Conservation (phyloP, 805 yeast species). For the Zygosaccharomyces bisporus region DNA sequence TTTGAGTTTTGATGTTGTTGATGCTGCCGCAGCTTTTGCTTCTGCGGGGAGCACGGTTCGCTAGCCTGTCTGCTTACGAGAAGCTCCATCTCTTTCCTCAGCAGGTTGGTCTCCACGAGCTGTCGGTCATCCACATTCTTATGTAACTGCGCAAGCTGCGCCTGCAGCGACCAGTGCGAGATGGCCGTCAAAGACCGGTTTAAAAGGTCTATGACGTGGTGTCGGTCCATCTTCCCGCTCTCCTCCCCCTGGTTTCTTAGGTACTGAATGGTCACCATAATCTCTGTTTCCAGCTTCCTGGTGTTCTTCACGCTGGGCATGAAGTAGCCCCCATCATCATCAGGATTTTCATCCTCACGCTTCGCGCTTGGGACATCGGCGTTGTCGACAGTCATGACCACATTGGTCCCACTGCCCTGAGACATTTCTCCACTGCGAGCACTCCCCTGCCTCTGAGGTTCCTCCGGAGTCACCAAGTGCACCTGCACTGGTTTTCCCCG, state of each 20-base stretch:
- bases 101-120: slow-evolving; percentile 25
- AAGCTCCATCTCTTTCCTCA: slow-evolving; percentile 27
- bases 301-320: slow-evolving; percentile 25
- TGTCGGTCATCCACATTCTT: slow-evolving; percentile 24
- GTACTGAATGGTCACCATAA: slow-evolving; percentile 17
- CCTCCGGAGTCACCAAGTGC: slow-evolving; percentile 28
- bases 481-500: slow-evolving; percentile 10
- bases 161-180: slow-evolving; percentile 35
- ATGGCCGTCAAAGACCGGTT: slow-evolving; percentile 29
- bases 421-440: slow-evolving; percentile 1
- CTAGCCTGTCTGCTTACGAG: slow-evolving; percentile 18
- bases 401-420: background rate
- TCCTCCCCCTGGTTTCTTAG: slow-evolving; percentile 14
- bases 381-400: background rate
- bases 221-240: slow-evolving; percentile 12
- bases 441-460: slow-evolving; percentile 11
- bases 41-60: slow-evolving; percentile 4
- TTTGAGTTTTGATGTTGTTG: background rate
- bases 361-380: background rate
- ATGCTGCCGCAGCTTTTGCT: slow-evolving; percentile 6
- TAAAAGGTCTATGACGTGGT: slow-evolving; percentile 23
- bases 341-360: background rate
- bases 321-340: slow-evolving; percentile 1
- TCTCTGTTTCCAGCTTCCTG: slow-evolving; percentile 24
- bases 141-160: slow-evolving; percentile 27